A percentile compares a stretch with the other conserved stretches of the same genome.
Conservation (phyloP, 345 rosid species). For the Syzygium aqueum region DNA sequence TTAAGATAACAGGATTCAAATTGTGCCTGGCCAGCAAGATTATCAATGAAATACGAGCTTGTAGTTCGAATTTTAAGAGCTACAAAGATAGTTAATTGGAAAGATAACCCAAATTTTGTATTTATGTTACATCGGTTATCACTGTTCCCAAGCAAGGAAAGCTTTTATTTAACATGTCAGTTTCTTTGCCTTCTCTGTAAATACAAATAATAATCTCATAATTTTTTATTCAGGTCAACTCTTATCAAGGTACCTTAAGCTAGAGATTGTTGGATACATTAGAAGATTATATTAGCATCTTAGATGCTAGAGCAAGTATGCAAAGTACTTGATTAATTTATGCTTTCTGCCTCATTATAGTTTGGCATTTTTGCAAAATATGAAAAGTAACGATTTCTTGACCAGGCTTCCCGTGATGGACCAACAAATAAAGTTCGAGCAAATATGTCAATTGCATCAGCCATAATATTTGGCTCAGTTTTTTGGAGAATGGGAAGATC, state of each 20-base stretch:
- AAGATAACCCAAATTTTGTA: not conserved
- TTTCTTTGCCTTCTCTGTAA: not conserved
- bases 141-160: not conserved
- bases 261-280: not conserved
- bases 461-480: slow-evolving; percentile 95
- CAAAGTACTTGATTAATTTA: not conserved
- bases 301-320: not conserved
- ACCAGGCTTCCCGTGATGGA: slow-evolving; percentile 92
- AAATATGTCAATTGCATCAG: slow-evolving; percentile 95
- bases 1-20: not conserved
- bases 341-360: not conserved
- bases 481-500: slow-evolving; percentile 97
- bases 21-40: not conserved
- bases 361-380: not conserved
- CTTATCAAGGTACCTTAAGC: not conserved
- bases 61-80: not conserved
- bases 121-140: not conserved
- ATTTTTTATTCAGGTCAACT: not conserved
- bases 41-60: not conserved
- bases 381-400: not conserved
- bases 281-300: not conserved
- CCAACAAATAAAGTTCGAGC: slow-evolving; percentile 96
- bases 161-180: not conserved
- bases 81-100: not conserved
- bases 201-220: not conserved